Base-by-base conservation (phyloP, 371 early-diverging fungal genomes). In the Apophysomyces variabilis region DNA sequence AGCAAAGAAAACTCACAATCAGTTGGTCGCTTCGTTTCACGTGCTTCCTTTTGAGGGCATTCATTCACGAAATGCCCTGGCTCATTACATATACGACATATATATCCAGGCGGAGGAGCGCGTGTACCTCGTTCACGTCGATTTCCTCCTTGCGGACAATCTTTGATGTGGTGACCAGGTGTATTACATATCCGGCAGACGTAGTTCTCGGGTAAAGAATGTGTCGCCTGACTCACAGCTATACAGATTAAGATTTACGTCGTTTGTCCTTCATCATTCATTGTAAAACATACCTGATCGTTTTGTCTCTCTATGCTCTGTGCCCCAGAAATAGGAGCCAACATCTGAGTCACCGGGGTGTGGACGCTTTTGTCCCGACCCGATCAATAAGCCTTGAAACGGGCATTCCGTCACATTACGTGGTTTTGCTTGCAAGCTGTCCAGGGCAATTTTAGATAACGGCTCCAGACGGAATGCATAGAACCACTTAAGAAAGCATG, bases 401-500 rank as follows among this genome's bases (percentile, higher is more conserved):
- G 95, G 95, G 45, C 75, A 86, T 9, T 75, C 79, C 0, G 95
- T 95, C 1, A 89, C 85, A 36, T 79, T 82, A 1, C 83, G 66
- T 35, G 87, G 90, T 16, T 65, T 65, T 1, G 61, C 56, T 12
- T 78, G 65, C 7, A 83, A 57, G 26, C 69, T 70, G 7, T 80
- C 78, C 13, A 78, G 80, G 0, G 72, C 35, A 12, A 82, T 75
- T 35, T 81, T 78, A 4, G 89, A 65, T 58, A 92, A 62, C 1
- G 96, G 95, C 1, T 75, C 83, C 39, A 95, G 65, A 64, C 93
- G 94, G 80, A 95, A 91, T 0, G 96, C 97, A 72, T 96, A 97
- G 71, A 93, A 94, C 97, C 97, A 97, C 85, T 92, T 69, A 44
- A 38, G 14, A 12, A 21, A 50, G 12, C 8, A n/a, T 37, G 12